Evolutionary conservation across 805 yeast species (phyloP), one percentile per base, ranked within the genome.

Genomic region (Clavispora asparagi): DNA sequence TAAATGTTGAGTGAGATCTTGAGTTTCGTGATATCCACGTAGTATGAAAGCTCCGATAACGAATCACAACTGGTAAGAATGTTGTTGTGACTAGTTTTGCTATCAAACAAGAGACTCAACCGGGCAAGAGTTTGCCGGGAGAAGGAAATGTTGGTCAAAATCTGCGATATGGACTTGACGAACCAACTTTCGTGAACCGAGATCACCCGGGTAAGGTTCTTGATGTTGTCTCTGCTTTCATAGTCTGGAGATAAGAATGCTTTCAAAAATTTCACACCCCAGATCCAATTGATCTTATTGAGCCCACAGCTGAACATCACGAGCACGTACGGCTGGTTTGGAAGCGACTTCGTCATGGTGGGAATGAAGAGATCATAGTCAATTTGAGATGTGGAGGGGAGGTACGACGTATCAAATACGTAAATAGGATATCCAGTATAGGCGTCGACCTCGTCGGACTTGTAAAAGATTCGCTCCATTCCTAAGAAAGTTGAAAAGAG

Each of bases 181-280:
- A 91, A 78, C 94, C 97, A 90, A 40, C 86, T 84, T 54, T 91
- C 97, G 64, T 92, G 97, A 2, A 92, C 95, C 28, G 91, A 77
- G 52, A 83, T 85, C 3, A 89, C 71, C 57, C 81, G 83, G 43
- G 69, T 67, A 39, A 92, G 64, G 45, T 67, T 67, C 27, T 58
- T 53, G 36, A 77, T 71, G 43, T 77, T 75, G 49, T 79, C 77
- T 33, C 37, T 33, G 39, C 74, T 65, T 5, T 72, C 73, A 46
- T 77, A 76, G 40, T 76, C 64, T 6, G 71, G 72, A n/a, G 64
- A 56, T 1, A 92, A 81, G 26, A 92, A 73, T 51, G 78, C 65
- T 50, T 73, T 75, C 39, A 79, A 59, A 40, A 79, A 72, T 55
- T 72, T 73, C 41, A 77, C 58, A 12, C 89, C 87, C 78, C 89